Evolutionary conservation across 2,329 filamentous ascomycete genomes (phyloP), one percentile per base, ranked within the genome.

Genomic region (Apiospora phragmitis): DNA sequence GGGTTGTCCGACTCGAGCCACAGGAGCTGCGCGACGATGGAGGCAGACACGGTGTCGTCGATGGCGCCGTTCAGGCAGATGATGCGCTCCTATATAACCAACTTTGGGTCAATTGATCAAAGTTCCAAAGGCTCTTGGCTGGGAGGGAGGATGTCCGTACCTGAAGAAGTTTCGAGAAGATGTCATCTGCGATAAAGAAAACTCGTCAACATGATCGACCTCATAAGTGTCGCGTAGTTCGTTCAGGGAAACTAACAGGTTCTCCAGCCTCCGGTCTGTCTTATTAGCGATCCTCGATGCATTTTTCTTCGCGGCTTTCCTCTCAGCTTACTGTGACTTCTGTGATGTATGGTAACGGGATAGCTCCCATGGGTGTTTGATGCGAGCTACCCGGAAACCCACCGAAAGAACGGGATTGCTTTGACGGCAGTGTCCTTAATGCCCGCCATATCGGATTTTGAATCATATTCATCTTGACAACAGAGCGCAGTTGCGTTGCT

Each of bases 1-100:
- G 95, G 95, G 78, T 94, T 94, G 79, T 99, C 96, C 77, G 95
- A 96, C 86, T 99, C 97, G 81, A 99, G 94, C 89, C 95, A 99
- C 73, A 99, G 92, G 29, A 99, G 90, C 81, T 99, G 97, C 1
- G 96, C 94, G 38, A 98, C 95, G 73, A 98, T 94, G 55, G 93
- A 93, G n/a, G 96, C 95, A 47, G 94, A 97, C 75, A 96, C 90
- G 55, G 89, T 92, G 79, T 97, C 94, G 83, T 98, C 93, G 71
- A 98, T 94, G 78, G 93, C 88, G 78, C 95, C 95, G 78, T 97
- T 98, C 45, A 98, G 88, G 80, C 93, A 97, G 78, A 99, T 88
- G 78, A 98, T 98, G 73, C 95, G 93, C 86, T 98, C 95, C 90
- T 94, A 68, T 43, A 26, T 16, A 51, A 41, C 71, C 71, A 68